Base-by-base conservation (phyloP, 2,329 filamentous ascomycete species). In the Neonectria hederae region DNA sequence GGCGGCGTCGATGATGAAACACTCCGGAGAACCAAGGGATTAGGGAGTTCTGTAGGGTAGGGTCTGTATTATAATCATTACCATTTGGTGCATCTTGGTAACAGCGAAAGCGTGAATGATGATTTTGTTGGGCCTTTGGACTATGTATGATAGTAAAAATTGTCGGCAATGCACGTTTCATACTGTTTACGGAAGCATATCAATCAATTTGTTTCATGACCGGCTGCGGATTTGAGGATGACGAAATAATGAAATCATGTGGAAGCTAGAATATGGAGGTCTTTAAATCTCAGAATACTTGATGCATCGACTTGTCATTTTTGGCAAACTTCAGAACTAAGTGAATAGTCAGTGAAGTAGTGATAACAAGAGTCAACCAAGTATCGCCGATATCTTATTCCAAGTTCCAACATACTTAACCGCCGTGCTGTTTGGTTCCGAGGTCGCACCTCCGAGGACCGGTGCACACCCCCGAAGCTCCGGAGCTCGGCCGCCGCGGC, bases 1-100 rank as follows among this genome's bases (percentile, higher is more conserved):
- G 69, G 72, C 72, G 30, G 72, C 72, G 2, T 72, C 70, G 2
- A 72, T 71, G 67, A 74, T 73, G 71, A 71, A 72, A 40, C 69
- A 73, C 35, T 65, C 71, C 4, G 54, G 65, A 19, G 69, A 69
- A 19, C 68, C 71, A 9, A 68, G 67, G 66, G 66, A 66, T 73
- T 61, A 66, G 13, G 62, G 11, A 32, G 1, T 26, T 45, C 35
- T 32, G 38, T 17, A 21, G 19, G 32, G 8, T 14, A 56, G 19
- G 11, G n/a, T 54, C 10, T n/a, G 19, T 40, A 26, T 51, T 13
- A 51, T 46, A 42, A 28, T 22, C 17, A 35, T 43, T n/a, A 13
- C 19, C 9, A 24, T 59, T 35, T 22, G 32, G 52, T 26, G 53
- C 26, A 35, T 62, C 30, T 51, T 17, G 52, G 40, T 24, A 26